Evolutionary conservation across 306 rosid species (phyloP).

Genomic region (Rosa rugosa): DNA sequence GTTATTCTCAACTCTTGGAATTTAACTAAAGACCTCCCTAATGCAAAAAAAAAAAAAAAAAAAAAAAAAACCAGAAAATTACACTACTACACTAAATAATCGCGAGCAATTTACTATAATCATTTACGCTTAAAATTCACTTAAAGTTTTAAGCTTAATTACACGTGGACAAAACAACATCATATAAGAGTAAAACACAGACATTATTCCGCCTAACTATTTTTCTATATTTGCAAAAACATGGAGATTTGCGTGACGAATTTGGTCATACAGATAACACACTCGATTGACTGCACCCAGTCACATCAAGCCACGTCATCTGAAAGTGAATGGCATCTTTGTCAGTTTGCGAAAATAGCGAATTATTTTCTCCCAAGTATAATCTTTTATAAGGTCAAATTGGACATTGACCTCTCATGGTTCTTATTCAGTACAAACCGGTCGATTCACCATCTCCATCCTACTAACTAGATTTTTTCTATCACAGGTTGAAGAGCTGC

Average conservation of each 20-base stretch:
- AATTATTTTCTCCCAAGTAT: background rate
- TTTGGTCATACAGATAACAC: background rate
- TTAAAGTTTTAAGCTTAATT: too few species aligned
- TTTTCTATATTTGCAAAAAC: background rate
- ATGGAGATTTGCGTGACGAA: background rate
- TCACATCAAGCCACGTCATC: constrained; percentile 15
- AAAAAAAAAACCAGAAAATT: too few species aligned
- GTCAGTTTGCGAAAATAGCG: background rate
- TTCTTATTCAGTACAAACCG: background rate
- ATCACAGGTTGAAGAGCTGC: background rate
- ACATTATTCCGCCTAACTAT: background rate
- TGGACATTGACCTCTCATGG: background rate
- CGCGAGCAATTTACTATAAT: too few species aligned
- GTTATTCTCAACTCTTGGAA: too few species aligned
- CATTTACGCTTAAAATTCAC: too few species aligned
- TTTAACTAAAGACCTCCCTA: too few species aligned
- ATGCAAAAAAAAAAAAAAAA: too few species aligned
- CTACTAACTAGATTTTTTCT: background rate
- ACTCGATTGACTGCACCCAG: background rate
- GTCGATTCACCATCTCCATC: background rate
- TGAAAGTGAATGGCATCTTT: constrained; percentile 5
- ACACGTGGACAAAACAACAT: background rate
- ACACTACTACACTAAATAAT: too few species aligned
- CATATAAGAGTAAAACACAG: background rate
- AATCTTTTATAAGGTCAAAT: background rate